Conservation (phyloP, 257 asterid species). For the Capsicum rhomboideum region DNA sequence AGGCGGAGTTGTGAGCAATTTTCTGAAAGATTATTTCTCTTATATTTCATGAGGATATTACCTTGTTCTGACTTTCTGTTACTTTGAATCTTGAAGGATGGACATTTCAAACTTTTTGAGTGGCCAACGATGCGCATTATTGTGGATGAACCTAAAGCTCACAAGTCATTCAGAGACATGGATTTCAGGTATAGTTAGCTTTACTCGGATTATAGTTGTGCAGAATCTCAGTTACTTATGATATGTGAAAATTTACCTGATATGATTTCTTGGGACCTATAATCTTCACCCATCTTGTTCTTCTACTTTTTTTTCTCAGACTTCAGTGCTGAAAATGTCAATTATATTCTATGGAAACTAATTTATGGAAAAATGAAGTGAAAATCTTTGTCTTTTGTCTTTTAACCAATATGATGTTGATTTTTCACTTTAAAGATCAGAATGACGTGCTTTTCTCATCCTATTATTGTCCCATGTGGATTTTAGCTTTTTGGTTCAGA, state of each 20-base stretch:
- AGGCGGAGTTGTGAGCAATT: slow-evolving; percentile 80
- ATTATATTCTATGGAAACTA: not conserved
- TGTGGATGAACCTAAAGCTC: slow-evolving; percentile 87
- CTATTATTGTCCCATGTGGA: not conserved
- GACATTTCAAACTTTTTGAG: slow-evolving; percentile 80
- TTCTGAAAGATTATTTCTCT: slow-evolving; percentile 3
- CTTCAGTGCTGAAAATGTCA: not conserved
- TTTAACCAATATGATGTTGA: not conserved
- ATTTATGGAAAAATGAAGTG: not conserved
- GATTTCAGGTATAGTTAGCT: slow-evolving; percentile 67
- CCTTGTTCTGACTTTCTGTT: not conserved
- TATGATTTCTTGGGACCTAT: not conserved
- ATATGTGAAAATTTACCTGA: not conserved
- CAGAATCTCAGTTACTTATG: not conserved
- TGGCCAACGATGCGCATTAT: slow-evolving; percentile 76
- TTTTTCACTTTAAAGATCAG: not conserved
- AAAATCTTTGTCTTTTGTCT: not conserved
- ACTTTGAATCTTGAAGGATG: slow-evolving; percentile 53
- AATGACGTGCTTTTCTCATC: not conserved
- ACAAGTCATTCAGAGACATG: slow-evolving; percentile 93
- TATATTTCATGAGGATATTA: not conserved
- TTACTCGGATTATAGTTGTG: not conserved
- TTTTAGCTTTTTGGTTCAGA: not conserved
- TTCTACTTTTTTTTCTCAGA: not conserved
- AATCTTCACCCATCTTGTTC: not conserved